phyloP scores from a whole-genome alignment of 179 eudicot species.

The Sideroxylon spinosum region DNA sequence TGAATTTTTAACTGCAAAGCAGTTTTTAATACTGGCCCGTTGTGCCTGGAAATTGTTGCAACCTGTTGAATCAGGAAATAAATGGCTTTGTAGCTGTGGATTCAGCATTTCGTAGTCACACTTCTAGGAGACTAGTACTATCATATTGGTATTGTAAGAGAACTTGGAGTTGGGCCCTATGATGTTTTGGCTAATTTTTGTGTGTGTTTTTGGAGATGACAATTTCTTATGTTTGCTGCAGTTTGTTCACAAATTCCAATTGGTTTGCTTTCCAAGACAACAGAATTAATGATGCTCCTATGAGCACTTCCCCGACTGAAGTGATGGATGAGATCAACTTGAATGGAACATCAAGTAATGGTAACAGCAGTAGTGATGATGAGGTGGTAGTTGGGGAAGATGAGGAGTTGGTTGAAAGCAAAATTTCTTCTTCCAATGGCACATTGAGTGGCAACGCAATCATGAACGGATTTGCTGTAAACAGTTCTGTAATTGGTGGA shows the following conservation, averaged over 20 bases:
- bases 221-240: constrained; percentile 31
- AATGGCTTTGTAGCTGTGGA: not conserved
- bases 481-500: constrained; percentile 20
- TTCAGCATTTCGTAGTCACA: not conserved
- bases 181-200: not conserved
- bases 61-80: not conserved
- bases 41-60: not conserved
- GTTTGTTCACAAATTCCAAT: constrained; percentile 91
- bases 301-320: constrained; percentile 50
- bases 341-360: constrained; percentile 44
- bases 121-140: not conserved
- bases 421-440: constrained; percentile 31
- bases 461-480: constrained; percentile 27
- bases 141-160: not conserved
- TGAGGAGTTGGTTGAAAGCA: constrained; percentile 52
- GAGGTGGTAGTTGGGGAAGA: constrained; percentile 90
- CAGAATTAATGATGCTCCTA: constrained; percentile 41
- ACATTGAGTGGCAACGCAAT: constrained; percentile 29
- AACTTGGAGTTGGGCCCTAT: constrained; percentile 1
- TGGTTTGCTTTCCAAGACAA: constrained; percentile 97
- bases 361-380: constrained; percentile 71
- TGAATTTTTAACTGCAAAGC: not conserved
- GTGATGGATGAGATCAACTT: constrained; percentile 71
- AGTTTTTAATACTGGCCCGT: not conserved
- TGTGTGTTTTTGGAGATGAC: not conserved